Evolutionary conservation across 2,329 filamentous ascomycete genomes (phyloP).

Genomic region (Paecilomyces sp.): DNA sequence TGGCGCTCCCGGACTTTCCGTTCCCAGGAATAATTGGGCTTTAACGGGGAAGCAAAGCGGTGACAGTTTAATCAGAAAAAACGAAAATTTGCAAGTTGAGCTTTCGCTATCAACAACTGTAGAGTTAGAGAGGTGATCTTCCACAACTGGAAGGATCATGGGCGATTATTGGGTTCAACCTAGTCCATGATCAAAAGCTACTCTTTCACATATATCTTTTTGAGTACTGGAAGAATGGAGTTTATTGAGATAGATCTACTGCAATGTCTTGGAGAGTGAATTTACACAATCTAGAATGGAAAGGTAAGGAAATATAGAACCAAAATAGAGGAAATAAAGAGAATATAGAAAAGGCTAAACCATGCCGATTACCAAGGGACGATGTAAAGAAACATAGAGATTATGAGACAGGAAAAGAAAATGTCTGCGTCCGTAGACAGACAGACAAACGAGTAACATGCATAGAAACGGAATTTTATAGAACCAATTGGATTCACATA

Average conservation of each 20-base stretch:
- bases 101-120: too few relatives aligned
- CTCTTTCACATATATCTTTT: background rate
- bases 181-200: too few relatives aligned
- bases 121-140: too few relatives aligned
- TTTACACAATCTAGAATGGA: background rate
- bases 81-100: too few relatives aligned
- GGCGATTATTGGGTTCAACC: too few relatives aligned
- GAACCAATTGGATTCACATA: slow-evolving; percentile 26
- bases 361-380: background rate
- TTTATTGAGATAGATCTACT: background rate
- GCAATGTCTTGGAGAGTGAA: background rate
- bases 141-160: too few relatives aligned
- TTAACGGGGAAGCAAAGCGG: too few relatives aligned
- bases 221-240: background rate
- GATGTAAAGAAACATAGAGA: background rate
- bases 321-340: background rate
- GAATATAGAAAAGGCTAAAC: background rate
- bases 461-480: background rate
- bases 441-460: background rate
- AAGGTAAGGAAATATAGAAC: background rate
- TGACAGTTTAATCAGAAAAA: too few relatives aligned
- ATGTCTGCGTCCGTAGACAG: background rate
- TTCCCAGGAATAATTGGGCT: too few relatives aligned
- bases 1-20: too few relatives aligned
- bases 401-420: background rate